Percentiles rank a stretch among this genome's conserved stretches.
Conservation (phyloP, 371 early-diverging fungal genomes). For the Apophysomyces trapeziformis region DNA sequence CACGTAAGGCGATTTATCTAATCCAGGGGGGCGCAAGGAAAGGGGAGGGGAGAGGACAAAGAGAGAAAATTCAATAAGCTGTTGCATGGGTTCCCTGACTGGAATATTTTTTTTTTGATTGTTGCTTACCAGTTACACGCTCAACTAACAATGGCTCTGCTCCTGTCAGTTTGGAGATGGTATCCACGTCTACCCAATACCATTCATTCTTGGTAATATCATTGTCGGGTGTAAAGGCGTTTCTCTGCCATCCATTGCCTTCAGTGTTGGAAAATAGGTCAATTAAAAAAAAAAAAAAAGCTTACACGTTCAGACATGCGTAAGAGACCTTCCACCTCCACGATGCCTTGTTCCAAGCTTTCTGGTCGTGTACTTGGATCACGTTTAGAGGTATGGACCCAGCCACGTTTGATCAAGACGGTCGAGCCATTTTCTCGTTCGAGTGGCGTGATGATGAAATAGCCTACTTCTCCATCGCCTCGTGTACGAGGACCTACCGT, state of each 20-base stretch:
- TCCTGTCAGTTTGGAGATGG: constrained; percentile 69
- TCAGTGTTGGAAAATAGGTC: no score
- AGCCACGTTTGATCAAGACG: constrained; percentile 87
- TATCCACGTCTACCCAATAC: constrained; percentile 81
- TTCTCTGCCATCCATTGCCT: constrained; percentile 26
- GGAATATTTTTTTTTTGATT: constrained; percentile 16
- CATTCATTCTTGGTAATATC: constrained; percentile 73
- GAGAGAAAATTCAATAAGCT: background rate
- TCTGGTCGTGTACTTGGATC: constrained; percentile 62
- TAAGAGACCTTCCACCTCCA: constrained; percentile 67
- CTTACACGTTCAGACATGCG: constrained; percentile 65
- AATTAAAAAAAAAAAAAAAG: no score
- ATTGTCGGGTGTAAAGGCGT: constrained; percentile 74
- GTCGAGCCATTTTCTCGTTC: constrained; percentile 74
- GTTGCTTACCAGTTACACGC: constrained; percentile 58
- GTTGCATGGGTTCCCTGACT: background rate
- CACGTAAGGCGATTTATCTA: constrained; percentile 41
- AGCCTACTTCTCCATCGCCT: constrained; percentile 79
- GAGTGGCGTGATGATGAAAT: constrained; percentile 85
- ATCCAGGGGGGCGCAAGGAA: background rate
- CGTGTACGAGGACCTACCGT: constrained; percentile 79
- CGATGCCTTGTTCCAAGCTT: constrained; percentile 56
- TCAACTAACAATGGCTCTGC: constrained; percentile 80
- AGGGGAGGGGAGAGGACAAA: no score
- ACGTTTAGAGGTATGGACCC: constrained; percentile 78